Evolutionary conservation across 805 yeast species (phyloP).

Genomic region (Myxozyma monticola): DNA sequence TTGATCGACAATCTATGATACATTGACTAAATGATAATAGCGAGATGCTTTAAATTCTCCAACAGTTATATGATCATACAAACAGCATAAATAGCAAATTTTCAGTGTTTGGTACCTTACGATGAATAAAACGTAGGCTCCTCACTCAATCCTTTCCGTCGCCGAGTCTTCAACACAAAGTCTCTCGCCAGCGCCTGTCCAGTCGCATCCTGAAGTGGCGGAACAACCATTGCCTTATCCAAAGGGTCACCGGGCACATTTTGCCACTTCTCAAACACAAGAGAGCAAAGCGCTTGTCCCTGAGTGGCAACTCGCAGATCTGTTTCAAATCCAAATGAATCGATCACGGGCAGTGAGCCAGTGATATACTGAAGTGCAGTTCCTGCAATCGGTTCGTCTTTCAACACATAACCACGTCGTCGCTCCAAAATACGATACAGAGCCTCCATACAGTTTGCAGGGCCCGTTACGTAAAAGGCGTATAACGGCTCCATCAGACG

Average conservation of each 20-base stretch:
- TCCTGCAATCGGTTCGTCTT: slow-evolving; percentile 61
- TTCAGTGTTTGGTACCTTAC: no score
- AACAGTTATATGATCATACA: no score
- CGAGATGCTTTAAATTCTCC: no score
- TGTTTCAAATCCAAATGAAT: slow-evolving; percentile 84
- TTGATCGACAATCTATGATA: no score
- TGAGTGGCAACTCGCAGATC: slow-evolving; percentile 76
- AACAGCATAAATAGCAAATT: no score
- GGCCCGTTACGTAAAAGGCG: slow-evolving; percentile 58
- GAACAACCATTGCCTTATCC: slow-evolving; percentile 62
- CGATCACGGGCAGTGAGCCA: slow-evolving; percentile 82
- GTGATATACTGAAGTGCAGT: slow-evolving; percentile 63
- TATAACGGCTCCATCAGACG: slow-evolving; percentile 80
- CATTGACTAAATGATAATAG: no score
- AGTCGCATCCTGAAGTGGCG: slow-evolving; percentile 75
- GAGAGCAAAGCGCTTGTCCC: slow-evolving; percentile 72
- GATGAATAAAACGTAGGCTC: slow-evolving; percentile 50
- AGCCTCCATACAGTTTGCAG: slow-evolving; percentile 49
- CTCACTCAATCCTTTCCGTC: slow-evolving; percentile 78
- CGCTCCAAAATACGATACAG: slow-evolving; percentile 53
- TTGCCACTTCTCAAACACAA: slow-evolving; percentile 71
- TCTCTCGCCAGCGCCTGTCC: slow-evolving; percentile 75
- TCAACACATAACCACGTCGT: slow-evolving; percentile 67
- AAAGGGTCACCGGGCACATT: slow-evolving; percentile 89
- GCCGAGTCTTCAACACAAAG: slow-evolving; percentile 82